These are phyloP conservation scores for Trametes sanguinea DNA, from an alignment of 768 basidiomycete species.

Conservation along the genomic window DNA sequence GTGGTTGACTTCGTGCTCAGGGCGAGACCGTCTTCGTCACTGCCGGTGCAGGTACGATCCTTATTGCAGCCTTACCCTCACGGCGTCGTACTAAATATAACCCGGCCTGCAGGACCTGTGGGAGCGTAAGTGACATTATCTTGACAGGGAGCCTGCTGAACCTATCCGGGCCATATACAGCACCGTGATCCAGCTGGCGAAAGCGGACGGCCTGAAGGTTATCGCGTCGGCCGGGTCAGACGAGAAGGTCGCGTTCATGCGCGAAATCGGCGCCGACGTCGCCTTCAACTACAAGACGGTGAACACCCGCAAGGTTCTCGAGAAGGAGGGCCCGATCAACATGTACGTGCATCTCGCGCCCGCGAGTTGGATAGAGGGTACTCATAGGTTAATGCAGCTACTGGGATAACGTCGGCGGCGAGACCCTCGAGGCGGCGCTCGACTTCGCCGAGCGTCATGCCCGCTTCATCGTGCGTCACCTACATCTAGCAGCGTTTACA, in stretches of 20 bases:
- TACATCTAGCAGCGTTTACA: background rate
- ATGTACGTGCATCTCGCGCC: background rate
- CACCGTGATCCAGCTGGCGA: constrained; percentile 46
- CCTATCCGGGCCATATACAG: background rate
- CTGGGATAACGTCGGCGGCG: constrained; percentile 38
- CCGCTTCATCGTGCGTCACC: constrained; percentile 29
- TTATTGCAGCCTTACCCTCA: background rate
- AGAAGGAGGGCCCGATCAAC: constrained; percentile 50
- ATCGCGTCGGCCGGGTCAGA: constrained; percentile 73
- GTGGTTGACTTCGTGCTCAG: constrained; percentile 20
- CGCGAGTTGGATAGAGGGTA: background rate
- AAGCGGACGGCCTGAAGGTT: constrained; percentile 52
- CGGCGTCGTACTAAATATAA: background rate
- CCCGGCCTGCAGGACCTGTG: constrained; percentile 43
- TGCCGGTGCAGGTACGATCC: constrained; percentile 40
- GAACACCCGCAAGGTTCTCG: constrained; percentile 51
- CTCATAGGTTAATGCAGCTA: constrained; percentile 29
- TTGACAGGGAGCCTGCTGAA: too few species aligned
- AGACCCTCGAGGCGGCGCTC: constrained; percentile 34
- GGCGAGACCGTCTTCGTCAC: constrained; percentile 55
- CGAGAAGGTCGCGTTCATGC: constrained; percentile 67
- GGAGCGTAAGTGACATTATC: constrained; percentile 50
- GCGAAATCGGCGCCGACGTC: constrained; percentile 64
- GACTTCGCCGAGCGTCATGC: constrained; percentile 18
- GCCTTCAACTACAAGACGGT: constrained; percentile 76